Percentiles rank a stretch among this genome's conserved stretches.
phyloP scores from a whole-genome alignment of 1,284 basidiomycete species.

The Mycosarcoma mackinlayi region DNA sequence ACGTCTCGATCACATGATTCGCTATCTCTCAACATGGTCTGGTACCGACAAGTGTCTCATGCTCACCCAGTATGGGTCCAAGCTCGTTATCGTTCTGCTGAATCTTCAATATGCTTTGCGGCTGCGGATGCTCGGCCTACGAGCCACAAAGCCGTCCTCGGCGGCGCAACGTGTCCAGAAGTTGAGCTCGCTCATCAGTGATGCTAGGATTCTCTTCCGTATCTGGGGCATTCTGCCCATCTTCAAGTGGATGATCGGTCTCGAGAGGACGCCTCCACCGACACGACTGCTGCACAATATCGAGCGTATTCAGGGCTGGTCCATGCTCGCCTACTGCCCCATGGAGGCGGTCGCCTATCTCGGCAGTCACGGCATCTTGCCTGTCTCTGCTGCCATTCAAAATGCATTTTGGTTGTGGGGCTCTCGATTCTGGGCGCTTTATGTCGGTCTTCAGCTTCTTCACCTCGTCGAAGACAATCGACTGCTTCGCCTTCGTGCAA shows the following conservation, averaged over 20 bases:
- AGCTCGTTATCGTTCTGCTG: slow-evolving; percentile 61
- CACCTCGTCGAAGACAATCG: slow-evolving; percentile 67
- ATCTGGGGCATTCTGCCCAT: slow-evolving; percentile 68
- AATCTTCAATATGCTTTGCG: slow-evolving; percentile 58
- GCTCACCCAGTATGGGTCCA: slow-evolving; percentile 64
- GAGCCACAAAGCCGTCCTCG: slow-evolving; percentile 41
- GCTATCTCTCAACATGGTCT: slow-evolving; percentile 65
- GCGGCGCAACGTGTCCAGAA: slow-evolving; percentile 48
- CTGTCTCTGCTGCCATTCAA: slow-evolving; percentile 51
- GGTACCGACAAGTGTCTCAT: slow-evolving; percentile 67
- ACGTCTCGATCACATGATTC: slow-evolving; percentile 63
- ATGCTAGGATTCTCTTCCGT: slow-evolving; percentile 62
- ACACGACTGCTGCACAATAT: slow-evolving; percentile 63
- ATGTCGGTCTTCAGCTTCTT: slow-evolving; percentile 64
- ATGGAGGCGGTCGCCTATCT: slow-evolving; percentile 67
- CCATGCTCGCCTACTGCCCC: slow-evolving; percentile 66
- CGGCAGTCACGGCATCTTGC: slow-evolving; percentile 60
- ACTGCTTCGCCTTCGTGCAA: slow-evolving; percentile 61
- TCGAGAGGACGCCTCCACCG: slow-evolving; percentile 62
- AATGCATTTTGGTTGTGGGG: slow-evolving; percentile 59
- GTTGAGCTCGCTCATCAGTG: slow-evolving; percentile 55
- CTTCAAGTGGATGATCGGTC: slow-evolving; percentile 65
- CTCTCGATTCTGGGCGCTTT: slow-evolving; percentile 64
- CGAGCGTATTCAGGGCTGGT: slow-evolving; percentile 67
- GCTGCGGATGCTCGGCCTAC: slow-evolving; percentile 48